These are phyloP conservation scores for Aspergillus ochraceus DNA, from an alignment of 2,329 filamentous ascomycete species.

Conservation along the genomic window DNA sequence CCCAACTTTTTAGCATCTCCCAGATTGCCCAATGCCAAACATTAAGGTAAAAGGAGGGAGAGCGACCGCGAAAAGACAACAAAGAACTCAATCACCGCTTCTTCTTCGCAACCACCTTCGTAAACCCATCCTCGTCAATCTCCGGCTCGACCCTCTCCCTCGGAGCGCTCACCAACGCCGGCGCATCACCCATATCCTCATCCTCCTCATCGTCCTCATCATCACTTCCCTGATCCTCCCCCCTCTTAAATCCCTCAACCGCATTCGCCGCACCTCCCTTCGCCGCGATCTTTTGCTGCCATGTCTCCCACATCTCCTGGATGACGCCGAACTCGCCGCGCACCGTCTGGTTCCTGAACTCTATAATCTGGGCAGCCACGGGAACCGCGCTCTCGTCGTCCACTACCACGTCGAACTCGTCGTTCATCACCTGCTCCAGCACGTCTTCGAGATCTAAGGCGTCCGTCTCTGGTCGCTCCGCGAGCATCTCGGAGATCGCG, in stretches of 20 bases:
- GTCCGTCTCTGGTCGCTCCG: conserved; percentile 62
- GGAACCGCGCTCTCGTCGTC: conserved; percentile 83
- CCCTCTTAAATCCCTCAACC: conserved; percentile 34
- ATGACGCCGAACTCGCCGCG: conserved; percentile 67
- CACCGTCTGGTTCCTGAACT: conserved; percentile 63
- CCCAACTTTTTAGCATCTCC: not conserved
- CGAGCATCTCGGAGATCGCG: conserved; percentile 78
- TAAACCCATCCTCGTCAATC: conserved; percentile 80
- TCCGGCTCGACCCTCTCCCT: conserved; percentile 68
- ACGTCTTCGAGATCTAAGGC: conserved; percentile 79
- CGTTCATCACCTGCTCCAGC: conserved; percentile 84
- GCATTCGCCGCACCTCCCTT: conserved; percentile 33
- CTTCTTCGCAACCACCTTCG: conserved; percentile 70
- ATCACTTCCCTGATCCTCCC: conserved; percentile 57
- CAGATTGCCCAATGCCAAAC: no score
- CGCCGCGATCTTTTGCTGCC: conserved; percentile 39
- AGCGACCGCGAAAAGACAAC: not conserved
- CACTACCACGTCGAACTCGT: conserved; percentile 91
- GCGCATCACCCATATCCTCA: conserved; percentile 69
- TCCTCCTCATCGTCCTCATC: conserved; percentile 62
- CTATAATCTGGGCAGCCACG: conserved; percentile 72
- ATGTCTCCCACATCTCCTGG: conserved; percentile 57
- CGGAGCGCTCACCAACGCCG: conserved; percentile 56
- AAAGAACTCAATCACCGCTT: conserved; percentile 42
- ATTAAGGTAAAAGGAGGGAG: no score